Evolutionary conservation across 495 filamentous ascomycete genomes (phyloP).

Genomic region (Cladorrhinum samala): DNA sequence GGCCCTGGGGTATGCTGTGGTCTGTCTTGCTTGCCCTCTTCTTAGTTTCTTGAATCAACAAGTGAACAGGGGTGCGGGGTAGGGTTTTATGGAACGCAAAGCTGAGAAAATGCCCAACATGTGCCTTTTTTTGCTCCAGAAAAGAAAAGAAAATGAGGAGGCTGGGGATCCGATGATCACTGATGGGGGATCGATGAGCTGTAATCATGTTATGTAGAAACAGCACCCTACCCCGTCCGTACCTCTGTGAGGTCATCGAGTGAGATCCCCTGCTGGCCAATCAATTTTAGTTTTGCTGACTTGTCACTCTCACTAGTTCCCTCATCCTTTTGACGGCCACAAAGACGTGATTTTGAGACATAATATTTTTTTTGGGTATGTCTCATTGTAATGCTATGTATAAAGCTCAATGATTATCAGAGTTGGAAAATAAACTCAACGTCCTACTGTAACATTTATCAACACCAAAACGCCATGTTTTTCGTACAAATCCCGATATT

Average conservation of each 20-base stretch:
- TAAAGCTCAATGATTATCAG: background rate
- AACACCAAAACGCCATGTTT: background rate
- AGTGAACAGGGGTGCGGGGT: background rate
- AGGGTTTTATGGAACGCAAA: background rate
- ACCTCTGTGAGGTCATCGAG: slow-evolving; percentile 16
- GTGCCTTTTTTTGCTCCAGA: background rate
- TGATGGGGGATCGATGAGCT: background rate
- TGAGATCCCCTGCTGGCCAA: slow-evolving; percentile 3
- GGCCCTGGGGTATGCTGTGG: too few relatives aligned
- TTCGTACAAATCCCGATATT: background rate
- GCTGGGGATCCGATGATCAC: slow-evolving; percentile 8
- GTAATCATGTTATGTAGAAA: background rate
- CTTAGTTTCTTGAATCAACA: background rate
- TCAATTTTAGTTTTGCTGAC: background rate
- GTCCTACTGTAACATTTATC: background rate
- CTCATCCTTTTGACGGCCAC: too few relatives aligned
- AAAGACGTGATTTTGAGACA: too few relatives aligned
- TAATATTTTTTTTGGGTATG: too few relatives aligned
- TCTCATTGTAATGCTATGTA: too few relatives aligned
- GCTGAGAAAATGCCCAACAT: background rate
- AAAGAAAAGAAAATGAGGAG: slow-evolving; percentile 10
- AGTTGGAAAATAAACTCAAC: background rate
- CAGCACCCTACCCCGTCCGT: too few relatives aligned
- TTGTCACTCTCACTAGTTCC: background rate
- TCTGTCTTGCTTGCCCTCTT: background rate